A percentile compares a stretch with the other conserved stretches of the same genome.
phyloP scores from a whole-genome alignment of 805 yeast genomes.

The Kuraishia borneana region DNA sequence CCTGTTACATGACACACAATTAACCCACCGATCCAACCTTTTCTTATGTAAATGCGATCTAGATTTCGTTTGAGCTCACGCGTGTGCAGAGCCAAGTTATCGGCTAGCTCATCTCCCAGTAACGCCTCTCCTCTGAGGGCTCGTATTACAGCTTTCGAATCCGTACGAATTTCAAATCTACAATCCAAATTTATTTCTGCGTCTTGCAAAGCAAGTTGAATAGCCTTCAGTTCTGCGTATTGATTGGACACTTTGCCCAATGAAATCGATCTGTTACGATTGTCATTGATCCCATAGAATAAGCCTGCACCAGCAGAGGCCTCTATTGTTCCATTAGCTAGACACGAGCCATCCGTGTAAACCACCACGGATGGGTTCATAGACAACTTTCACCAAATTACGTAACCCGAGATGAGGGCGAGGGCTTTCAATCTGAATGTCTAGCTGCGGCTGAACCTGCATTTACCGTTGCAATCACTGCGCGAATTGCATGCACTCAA shows the following conservation, averaged over 20 bases:
- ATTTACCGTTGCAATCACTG: too few relatives aligned
- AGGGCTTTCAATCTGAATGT: too few relatives aligned
- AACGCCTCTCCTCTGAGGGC: conserved; percentile 35
- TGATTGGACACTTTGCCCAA: conserved; percentile 56
- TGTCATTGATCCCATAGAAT: conserved; percentile 46
- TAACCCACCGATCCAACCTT: conserved; percentile 27
- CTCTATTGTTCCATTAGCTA: conserved; percentile 39
- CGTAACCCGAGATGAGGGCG: too few relatives aligned
- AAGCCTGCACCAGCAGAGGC: conserved; percentile 66
- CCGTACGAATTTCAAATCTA: conserved; percentile 42
- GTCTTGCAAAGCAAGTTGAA: conserved; percentile 41
- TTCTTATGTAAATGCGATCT: conserved; percentile 21
- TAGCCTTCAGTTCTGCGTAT: conserved; percentile 69
- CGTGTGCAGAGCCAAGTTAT: conserved; percentile 15
- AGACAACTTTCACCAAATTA: too few relatives aligned
- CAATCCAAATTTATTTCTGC: conserved; percentile 12
- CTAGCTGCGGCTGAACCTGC: too few relatives aligned
- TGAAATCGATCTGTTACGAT: conserved; percentile 43
- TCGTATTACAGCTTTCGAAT: conserved; percentile 57
- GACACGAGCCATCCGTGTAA: conserved; percentile 73
- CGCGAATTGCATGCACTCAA: too few relatives aligned
- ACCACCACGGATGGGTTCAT: conserved; percentile 17
- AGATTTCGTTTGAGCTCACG: too few relatives aligned
- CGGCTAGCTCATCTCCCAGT: conserved; percentile 40
- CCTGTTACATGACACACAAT: conserved; percentile 56